phyloP scores from a whole-genome alignment of 441 rosid genomes.

The Aleurites moluccanus region DNA sequence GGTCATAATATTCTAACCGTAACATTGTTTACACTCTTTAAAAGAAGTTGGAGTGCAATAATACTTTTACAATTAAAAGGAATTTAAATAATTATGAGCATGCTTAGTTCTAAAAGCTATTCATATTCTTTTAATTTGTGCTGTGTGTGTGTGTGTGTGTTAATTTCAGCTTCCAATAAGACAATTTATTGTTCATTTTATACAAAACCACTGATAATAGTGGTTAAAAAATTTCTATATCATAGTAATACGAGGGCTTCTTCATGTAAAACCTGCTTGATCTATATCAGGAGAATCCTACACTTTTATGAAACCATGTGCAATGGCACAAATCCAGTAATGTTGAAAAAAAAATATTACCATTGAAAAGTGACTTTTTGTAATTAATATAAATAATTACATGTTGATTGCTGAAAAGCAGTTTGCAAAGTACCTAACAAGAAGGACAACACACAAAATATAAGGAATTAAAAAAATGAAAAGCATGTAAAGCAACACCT shows the following conservation, averaged over 20 bases:
- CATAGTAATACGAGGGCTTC: neutral
- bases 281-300: too few species aligned
- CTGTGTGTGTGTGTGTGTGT: neutral
- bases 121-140: neutral
- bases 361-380: neutral
- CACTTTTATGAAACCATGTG: too few species aligned
- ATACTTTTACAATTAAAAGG: too few species aligned
- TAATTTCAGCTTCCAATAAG: neutral
- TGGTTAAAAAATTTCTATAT: neutral
- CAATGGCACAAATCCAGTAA: too few species aligned
- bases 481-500: slow-evolving; percentile 45
- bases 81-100: neutral
- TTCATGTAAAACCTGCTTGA: too few species aligned
- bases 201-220: neutral
- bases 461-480: slow-evolving; percentile 15
- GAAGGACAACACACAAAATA: neutral
- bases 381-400: neutral
- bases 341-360: neutral
- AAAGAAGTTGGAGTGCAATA: too few species aligned
- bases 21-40: neutral
- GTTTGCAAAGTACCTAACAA: neutral
- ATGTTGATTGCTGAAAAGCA: neutral
- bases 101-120: neutral
- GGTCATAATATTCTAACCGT: neutral
- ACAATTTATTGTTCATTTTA: too few species aligned